Evolutionary conservation across 805 yeast genomes (phyloP).

Genomic region (Ogataea kodamae): DNA sequence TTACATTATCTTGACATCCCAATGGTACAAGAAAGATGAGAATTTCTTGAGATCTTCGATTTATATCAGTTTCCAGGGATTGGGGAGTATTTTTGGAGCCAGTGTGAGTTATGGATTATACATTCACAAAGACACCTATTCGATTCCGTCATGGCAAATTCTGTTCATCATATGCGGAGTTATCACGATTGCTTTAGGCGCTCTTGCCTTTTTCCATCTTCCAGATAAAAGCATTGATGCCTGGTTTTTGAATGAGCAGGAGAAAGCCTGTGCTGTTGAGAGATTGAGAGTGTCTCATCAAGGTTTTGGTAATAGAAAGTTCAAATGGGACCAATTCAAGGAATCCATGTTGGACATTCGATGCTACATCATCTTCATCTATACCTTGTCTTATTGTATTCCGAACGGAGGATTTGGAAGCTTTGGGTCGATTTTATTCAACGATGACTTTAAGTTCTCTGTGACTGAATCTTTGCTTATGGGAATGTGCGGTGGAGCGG

Average conservation of each 20-base stretch:
- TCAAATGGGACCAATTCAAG: slow-evolving; percentile 49
- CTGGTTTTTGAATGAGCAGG: slow-evolving; percentile 46
- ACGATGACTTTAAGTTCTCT: slow-evolving; percentile 41
- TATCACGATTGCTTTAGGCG: slow-evolving; percentile 50
- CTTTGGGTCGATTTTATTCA: slow-evolving; percentile 33
- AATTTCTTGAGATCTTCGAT: slow-evolving; percentile 36
- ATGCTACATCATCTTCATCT: slow-evolving; percentile 46
- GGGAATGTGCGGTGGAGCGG: slow-evolving; percentile 36
- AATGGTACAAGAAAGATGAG: slow-evolving; percentile 46
- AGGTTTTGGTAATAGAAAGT: slow-evolving; percentile 54
- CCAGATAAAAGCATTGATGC: slow-evolving; percentile 53
- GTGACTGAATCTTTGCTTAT: slow-evolving; percentile 32
- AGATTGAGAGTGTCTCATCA: slow-evolving; percentile 55
- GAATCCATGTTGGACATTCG: slow-evolving; percentile 50
- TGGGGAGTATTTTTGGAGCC: slow-evolving; percentile 46
- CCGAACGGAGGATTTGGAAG: slow-evolving; percentile 55
- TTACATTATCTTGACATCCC: slow-evolving; percentile 50
- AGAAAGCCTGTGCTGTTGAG: slow-evolving; percentile 45
- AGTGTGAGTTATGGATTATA: slow-evolving; percentile 44
- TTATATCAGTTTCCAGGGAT: slow-evolving; percentile 39
- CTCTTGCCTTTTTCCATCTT: slow-evolving; percentile 34
- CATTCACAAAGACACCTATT: slow-evolving; percentile 36
- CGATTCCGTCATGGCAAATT: slow-evolving; percentile 55
- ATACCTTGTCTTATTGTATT: slow-evolving; percentile 40
- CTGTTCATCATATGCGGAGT: slow-evolving; percentile 57